Percentiles rank a stretch among this genome's conserved stretches.
Conservation (phyloP, 257 asterid genomes). For the Plectranthus barbatus region DNA sequence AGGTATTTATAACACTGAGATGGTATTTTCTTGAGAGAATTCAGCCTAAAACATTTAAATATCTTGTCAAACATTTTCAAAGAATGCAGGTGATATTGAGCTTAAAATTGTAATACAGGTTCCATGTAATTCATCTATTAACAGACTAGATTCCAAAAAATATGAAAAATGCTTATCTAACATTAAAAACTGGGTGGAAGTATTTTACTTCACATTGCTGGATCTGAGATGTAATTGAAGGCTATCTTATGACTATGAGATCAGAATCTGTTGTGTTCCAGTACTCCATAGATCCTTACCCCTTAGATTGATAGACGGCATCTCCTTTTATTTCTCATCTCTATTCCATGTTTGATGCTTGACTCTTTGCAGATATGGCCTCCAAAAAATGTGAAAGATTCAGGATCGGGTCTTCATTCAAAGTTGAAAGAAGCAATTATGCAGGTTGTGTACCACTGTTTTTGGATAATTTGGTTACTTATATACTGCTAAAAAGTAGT, state of each 20-base stretch:
- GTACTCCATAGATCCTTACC: neutral
- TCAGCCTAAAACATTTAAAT: no score
- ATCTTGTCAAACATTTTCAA: no score
- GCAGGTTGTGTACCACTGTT: constrained; percentile 40
- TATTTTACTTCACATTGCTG: neutral
- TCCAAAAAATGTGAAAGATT: constrained; percentile 86
- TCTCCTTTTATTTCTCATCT: neutral
- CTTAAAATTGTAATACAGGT: neutral
- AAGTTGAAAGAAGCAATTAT: constrained; percentile 78
- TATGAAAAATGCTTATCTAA: neutral
- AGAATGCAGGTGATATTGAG: no score
- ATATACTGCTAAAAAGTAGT: neutral
- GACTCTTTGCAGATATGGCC: constrained; percentile 84
- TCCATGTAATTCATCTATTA: neutral
- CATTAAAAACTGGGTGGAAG: no score
- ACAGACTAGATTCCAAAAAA: neutral
- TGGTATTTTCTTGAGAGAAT: no score
- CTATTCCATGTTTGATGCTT: neutral
- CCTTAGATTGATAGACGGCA: neutral
- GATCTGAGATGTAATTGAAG: neutral
- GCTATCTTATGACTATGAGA: neutral
- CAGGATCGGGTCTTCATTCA: constrained; percentile 77
- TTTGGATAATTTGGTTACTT: neutral
- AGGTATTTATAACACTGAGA: no score
- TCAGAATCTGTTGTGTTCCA: neutral